A percentile compares a stretch with the other conserved stretches of the same genome.
These are phyloP conservation scores for Flaveria robusta DNA, from an alignment of 129 eudicot genomes.

Conservation along the genomic window DNA sequence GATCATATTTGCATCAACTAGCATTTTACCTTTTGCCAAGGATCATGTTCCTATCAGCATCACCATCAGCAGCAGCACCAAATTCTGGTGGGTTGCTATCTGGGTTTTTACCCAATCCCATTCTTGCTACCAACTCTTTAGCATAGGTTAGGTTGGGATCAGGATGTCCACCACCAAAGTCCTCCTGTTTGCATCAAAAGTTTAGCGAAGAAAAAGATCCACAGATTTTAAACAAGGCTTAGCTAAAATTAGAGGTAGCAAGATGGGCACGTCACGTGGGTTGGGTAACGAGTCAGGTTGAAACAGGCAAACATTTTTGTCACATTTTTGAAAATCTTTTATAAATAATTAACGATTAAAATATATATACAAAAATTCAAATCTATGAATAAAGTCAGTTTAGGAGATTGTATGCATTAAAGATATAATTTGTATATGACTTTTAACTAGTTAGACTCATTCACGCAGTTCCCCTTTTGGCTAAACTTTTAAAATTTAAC, in stretches of 20 bases:
- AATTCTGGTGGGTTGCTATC: conserved; percentile 85
- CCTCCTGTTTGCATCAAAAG: conserved; percentile 63
- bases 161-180: conserved; percentile 99
- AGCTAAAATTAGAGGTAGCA: background rate
- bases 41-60: conserved; percentile 96
- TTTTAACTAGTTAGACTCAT: background rate
- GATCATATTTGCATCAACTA: conserved; percentile 8
- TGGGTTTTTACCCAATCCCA: conserved; percentile 81
- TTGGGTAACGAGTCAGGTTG: background rate
- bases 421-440: background rate
- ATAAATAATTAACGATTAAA: background rate
- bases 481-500: background rate
- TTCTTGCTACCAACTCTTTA: conserved; percentile 84
- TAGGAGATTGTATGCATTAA: background rate
- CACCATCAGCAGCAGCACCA: conserved; percentile 99
- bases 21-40: conserved; percentile 83
- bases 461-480: background rate
- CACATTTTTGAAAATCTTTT: background rate
- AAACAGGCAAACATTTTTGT: background rate
- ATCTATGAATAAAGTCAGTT: background rate
- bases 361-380: background rate
- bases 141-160: conserved; percentile 97
- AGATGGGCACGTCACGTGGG: background rate
- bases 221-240: background rate
- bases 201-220: background rate